A percentile compares a stretch with the other conserved stretches of the same genome.
phyloP scores from a whole-genome alignment of 1,284 basidiomycete genomes.

The Cryptococcus maquisensis region DNA sequence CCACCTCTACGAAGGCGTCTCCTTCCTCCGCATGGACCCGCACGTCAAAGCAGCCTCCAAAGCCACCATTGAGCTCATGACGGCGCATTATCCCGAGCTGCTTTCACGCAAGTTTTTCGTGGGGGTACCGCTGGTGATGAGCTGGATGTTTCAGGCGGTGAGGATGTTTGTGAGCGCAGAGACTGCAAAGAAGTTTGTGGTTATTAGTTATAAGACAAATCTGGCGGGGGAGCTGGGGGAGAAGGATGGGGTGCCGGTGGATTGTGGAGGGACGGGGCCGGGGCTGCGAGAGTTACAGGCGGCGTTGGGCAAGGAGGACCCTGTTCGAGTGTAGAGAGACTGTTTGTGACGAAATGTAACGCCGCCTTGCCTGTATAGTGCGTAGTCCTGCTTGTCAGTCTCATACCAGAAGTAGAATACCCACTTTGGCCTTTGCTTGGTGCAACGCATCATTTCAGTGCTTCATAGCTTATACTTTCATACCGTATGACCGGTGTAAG shows the following conservation, averaged over 20 bases:
- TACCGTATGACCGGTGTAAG: too few species aligned
- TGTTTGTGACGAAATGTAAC: too few species aligned
- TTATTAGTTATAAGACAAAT: slow-evolving; percentile 17
- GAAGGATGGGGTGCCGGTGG: slow-evolving; percentile 13
- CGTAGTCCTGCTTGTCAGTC: too few species aligned
- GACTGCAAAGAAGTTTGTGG: slow-evolving; percentile 26
- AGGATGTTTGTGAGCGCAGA: slow-evolving; percentile 21
- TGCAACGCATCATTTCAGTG: too few species aligned
- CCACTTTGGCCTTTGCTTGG: too few species aligned
- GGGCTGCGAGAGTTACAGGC: slow-evolving; percentile 14
- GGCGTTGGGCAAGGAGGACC: too few species aligned
- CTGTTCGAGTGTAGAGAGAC: too few species aligned
- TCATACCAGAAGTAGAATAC: too few species aligned
- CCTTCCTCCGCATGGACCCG: slow-evolving; percentile 26
- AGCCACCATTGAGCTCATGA: slow-evolving; percentile 23
- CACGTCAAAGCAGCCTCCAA: slow-evolving; percentile 24
- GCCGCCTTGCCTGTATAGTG: too few species aligned
- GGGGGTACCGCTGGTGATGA: slow-evolving; percentile 27
- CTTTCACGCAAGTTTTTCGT: slow-evolving; percentile 29
- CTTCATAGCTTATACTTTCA: too few species aligned
- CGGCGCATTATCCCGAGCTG: slow-evolving; percentile 27
- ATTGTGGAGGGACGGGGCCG: slow-evolving; percentile 18
- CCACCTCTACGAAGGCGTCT: slow-evolving; percentile 26
- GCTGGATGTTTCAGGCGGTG: slow-evolving; percentile 25
- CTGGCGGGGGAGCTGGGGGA: slow-evolving; percentile 17